Base-by-base conservation (phyloP, 345 rosid genomes). In the Eucalyptus melliodora region DNA sequence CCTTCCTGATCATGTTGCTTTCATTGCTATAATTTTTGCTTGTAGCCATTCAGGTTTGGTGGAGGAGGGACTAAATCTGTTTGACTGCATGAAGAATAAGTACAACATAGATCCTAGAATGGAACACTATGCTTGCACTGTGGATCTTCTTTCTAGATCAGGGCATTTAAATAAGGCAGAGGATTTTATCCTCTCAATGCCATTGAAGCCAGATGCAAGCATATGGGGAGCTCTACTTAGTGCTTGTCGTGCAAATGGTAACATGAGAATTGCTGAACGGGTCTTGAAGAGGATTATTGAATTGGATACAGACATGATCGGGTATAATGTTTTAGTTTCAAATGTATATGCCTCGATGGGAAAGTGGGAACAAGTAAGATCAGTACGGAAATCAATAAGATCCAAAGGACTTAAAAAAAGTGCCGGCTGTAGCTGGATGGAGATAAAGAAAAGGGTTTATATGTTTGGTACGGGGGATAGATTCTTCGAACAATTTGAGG, bases 31-130 rank as follows among this genome's bases (percentile, higher is more conserved):
- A 91, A 91, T 95, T 81, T 93, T 91, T 91, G 96, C 98, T 88
- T 95, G 98, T 90, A 95, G 98, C 91, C 95, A 95, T 89, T 95
- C 97, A n/a, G 96, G 98, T 90, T 89, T 96, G 89, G 96, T 95
- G 16, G 96, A 96, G 88, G 95, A 95, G 89, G 98, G 97, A 31
- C 88, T 94, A 72, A 92, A 92, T 86, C 93, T 86, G 87, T 95
- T 96, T 67, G 90, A 94, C 37, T 90, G 80, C 91, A 94, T 96
- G 95, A 93, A 93, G 92, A 91, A 89, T 77, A 91, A 87, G 91
- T 93, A 93, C 89, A 90, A 91, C 87, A 88, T 94, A 31, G 91
- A 94, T 51, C 97, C 97, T 86, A 90, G 88, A 88, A n/a, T 95
- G 77, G 95, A 96, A 94, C 96, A 94, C 92, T 95, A 95, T 90